Evolutionary conservation across 768 basidiomycete genomes (phyloP).

Genomic region (Auriscalpium vulgare): DNA sequence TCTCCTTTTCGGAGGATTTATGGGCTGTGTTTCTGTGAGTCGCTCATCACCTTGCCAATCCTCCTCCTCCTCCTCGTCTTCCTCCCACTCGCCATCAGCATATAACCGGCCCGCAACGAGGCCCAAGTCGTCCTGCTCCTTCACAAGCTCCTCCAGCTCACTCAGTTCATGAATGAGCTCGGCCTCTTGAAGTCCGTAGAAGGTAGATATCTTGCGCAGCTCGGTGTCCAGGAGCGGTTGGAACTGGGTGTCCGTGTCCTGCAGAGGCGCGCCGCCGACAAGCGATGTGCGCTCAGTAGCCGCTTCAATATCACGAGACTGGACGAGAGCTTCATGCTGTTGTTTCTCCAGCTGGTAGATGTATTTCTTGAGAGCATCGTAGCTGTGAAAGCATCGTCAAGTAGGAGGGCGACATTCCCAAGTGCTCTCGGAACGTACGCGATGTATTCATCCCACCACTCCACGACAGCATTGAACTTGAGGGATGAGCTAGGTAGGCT

Average conservation of each 20-base stretch:
- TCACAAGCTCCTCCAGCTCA: slow-evolving; percentile 49
- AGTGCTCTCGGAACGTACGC: slow-evolving; percentile 41
- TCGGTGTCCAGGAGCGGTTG: slow-evolving; percentile 73
- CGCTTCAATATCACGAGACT: slow-evolving; percentile 50
- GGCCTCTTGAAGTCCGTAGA: slow-evolving; percentile 72
- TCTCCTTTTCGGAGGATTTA: slow-evolving; percentile 19
- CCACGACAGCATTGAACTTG: slow-evolving; percentile 85
- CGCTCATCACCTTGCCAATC: slow-evolving; percentile 20
- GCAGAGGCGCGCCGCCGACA: slow-evolving; percentile 31
- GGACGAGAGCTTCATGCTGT: slow-evolving; percentile 38
- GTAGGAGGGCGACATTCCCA: too few species aligned
- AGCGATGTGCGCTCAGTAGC: slow-evolving; percentile 49
- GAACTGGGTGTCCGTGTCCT: slow-evolving; percentile 51
- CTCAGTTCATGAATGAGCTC: slow-evolving; percentile 58
- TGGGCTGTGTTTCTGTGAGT: slow-evolving; percentile 28
- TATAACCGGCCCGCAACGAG: slow-evolving; percentile 43
- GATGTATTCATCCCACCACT: slow-evolving; percentile 92
- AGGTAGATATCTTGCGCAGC: slow-evolving; percentile 67
- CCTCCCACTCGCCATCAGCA: slow-evolving; percentile 43
- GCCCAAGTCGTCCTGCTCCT: slow-evolving; percentile 53
- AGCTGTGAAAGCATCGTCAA: slow-evolving; percentile 34
- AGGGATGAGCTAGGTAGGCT: slow-evolving; percentile 54
- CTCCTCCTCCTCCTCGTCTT: slow-evolving; percentile 46
- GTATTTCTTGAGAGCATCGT: slow-evolving; percentile 75
- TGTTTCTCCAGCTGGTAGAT: slow-evolving; percentile 84